phyloP scores from a whole-genome alignment of 305 asterid species.

The Fraxinus nigra region DNA sequence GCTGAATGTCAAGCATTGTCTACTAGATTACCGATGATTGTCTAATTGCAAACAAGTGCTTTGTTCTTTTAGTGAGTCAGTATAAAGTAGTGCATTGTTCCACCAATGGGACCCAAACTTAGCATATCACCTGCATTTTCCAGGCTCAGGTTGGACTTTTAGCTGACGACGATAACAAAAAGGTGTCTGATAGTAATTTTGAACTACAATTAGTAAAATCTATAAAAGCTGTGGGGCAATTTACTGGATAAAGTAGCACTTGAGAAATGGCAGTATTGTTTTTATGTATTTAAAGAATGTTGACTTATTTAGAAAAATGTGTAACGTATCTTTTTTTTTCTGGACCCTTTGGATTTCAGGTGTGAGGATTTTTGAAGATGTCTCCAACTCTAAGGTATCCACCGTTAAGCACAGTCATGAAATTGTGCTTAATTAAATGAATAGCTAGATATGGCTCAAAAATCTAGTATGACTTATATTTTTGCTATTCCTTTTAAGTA shows the following conservation, averaged over 20 bases:
- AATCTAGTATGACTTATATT: conserved; percentile 5
- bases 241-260: conserved; percentile 7
- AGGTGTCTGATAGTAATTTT: conserved; percentile 2
- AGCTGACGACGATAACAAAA: not conserved
- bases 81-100: conserved; percentile 1
- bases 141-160: conserved; percentile 4
- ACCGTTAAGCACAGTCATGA: conserved; percentile 15
- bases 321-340: conserved; percentile 25
- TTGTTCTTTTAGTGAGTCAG: not conserved
- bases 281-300: conserved; percentile 16
- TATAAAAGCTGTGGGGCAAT: conserved; percentile 8
- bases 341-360: conserved; percentile 52
- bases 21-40: not conserved
- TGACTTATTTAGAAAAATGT: conserved; percentile 12
- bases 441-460: not conserved
- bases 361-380: conserved; percentile 94
- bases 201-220: conserved; percentile 8
- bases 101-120: conserved; percentile 6
- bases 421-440: conserved; percentile 13
- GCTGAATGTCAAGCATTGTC: not conserved
- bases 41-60: not conserved
- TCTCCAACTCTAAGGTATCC: conserved; percentile 68
- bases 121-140: conserved; percentile 8
- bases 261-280: not conserved
- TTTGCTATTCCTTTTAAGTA: not conserved